phyloP scores from a whole-genome alignment of 2,329 filamentous ascomycete genomes.

The Fusarium sp. region DNA sequence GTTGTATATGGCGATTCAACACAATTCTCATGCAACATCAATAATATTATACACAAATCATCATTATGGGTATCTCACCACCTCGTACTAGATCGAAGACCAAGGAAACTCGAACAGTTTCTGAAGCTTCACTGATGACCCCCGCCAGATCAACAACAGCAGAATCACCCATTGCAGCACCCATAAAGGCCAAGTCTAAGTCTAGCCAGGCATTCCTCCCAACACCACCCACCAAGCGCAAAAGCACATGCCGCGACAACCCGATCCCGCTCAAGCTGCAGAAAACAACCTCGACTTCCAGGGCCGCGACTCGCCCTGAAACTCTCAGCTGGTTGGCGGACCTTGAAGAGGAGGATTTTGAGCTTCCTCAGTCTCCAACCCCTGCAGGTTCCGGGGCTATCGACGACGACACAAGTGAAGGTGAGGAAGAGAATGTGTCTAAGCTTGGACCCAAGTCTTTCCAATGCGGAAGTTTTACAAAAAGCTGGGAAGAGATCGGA shows the following conservation, averaged over 20 bases:
- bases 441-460: conserved; percentile 3
- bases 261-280: conserved; percentile 1
- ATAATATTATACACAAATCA: background rate
- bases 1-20: background rate
- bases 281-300: background rate
- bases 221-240: background rate
- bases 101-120: background rate
- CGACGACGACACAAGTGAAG: background rate
- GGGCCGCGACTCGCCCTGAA: background rate
- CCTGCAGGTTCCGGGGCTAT: background rate
- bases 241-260: background rate
- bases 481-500: background rate
- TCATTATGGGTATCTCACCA: conserved; percentile 4
- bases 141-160: background rate
- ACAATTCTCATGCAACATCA: background rate
- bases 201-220: background rate
- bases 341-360: background rate
- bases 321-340: background rate
- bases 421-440: background rate
- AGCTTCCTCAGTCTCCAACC: background rate
- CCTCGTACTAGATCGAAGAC: background rate
- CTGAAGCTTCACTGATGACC: background rate
- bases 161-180: background rate
- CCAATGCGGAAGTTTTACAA: background rate
- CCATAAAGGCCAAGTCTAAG: background rate